Evolutionary conservation across 306 rosid species (phyloP).

Genomic region (Inga leiocalycina): DNA sequence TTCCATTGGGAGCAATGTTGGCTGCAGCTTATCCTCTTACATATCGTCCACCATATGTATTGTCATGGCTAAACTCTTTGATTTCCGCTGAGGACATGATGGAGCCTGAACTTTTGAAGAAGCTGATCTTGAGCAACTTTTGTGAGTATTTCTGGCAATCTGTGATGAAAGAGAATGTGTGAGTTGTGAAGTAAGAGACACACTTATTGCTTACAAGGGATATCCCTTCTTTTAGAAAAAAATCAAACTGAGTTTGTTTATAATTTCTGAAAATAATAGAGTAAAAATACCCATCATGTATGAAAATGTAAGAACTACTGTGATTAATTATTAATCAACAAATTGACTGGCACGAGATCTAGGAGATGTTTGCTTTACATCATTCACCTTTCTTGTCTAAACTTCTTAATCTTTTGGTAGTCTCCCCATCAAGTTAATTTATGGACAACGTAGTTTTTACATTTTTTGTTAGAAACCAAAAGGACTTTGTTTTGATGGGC

Average conservation of each 20-base stretch:
- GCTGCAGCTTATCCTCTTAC: slow-evolving; percentile 94
- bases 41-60: slow-evolving; percentile 73
- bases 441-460: background rate
- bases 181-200: background rate
- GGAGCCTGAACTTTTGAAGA: slow-evolving; percentile 84
- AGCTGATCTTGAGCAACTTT: slow-evolving; percentile 90
- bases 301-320: background rate
- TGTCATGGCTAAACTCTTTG: slow-evolving; percentile 80
- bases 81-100: slow-evolving; percentile 96
- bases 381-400: background rate
- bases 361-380: background rate
- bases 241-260: background rate
- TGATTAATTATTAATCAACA: background rate
- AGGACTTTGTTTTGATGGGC: background rate
- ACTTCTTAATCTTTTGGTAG: background rate
- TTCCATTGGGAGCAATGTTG: slow-evolving; percentile 86
- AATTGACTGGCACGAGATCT: background rate
- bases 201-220: background rate
- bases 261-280: background rate
- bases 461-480: too few species aligned
- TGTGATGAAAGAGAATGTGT: slow-evolving; percentile 15
- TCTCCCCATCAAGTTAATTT: background rate
- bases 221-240: background rate
- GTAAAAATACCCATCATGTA: background rate
- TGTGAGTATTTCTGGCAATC: slow-evolving; percentile 59